A percentile compares a stretch with the other conserved stretches of the same genome.
Evolutionary conservation across 768 basidiomycete genomes (phyloP).

Genomic region (Lactarius vividus): DNA sequence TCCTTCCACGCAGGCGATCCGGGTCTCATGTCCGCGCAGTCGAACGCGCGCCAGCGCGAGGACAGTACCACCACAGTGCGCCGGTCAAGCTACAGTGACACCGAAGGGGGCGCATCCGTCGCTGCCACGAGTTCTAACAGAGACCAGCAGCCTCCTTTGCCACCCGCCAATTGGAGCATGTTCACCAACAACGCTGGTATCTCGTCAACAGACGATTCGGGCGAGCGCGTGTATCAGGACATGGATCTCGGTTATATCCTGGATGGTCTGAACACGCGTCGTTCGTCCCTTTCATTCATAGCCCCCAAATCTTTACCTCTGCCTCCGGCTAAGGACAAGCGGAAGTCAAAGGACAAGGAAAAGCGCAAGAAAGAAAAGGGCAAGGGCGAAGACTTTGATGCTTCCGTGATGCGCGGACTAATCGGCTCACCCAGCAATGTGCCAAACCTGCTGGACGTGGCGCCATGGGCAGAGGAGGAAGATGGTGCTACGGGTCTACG

Average conservation of each 20-base stretch:
- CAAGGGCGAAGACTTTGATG: neutral
- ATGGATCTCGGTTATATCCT: conserved; percentile 21
- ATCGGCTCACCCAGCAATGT: neutral
- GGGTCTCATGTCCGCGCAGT: neutral
- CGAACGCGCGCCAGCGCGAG: conserved; percentile 17
- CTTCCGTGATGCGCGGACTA: conserved; percentile 9
- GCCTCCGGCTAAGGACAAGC: conserved; percentile 19
- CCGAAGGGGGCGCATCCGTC: neutral
- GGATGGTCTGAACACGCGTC: conserved; percentile 13
- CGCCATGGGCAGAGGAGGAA: conserved; percentile 19
- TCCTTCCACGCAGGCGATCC: conserved; percentile 3
- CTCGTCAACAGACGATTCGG: conserved; percentile 5
- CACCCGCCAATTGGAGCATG: conserved; percentile 21
- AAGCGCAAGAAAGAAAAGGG: conserved; percentile 19
- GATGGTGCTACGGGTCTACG: conserved; percentile 8
- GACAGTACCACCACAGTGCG: conserved; percentile 19
- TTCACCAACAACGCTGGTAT: conserved; percentile 7
- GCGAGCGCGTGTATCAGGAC: conserved; percentile 20
- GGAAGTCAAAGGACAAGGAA: conserved; percentile 18
- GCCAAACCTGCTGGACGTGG: conserved; percentile 13
- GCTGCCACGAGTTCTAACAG: neutral
- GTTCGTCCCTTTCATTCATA: conserved; percentile 25
- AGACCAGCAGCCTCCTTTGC: conserved; percentile 19
- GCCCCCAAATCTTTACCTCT: conserved; percentile 17
- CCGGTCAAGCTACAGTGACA: neutral